Percentiles rank a stretch among this genome's conserved stretches.
phyloP scores from a whole-genome alignment of 352 stramenopile species.

The Pythium biforme region DNA sequence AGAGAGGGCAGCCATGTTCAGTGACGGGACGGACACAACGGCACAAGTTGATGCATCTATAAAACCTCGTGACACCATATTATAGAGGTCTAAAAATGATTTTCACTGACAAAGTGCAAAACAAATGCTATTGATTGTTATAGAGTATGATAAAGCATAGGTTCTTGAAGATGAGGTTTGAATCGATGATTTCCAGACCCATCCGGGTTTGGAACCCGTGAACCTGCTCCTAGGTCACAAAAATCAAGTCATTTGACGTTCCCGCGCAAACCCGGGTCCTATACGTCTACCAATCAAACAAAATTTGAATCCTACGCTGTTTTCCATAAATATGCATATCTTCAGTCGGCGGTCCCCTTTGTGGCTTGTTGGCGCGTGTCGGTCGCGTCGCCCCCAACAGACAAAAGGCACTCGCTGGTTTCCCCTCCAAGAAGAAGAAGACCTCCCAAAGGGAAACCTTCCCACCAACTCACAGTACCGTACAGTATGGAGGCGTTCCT shows the following conservation, averaged over 20 bases:
- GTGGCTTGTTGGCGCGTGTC: not conserved
- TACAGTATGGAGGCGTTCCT: slow-evolving; percentile 30
- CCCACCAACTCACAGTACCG: too few relatives aligned
- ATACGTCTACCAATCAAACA: not conserved
- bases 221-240: not conserved
- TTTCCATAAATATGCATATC: slow-evolving; percentile 13
- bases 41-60: not conserved
- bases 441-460: not conserved
- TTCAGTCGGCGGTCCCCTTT: not conserved
- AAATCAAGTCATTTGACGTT: not conserved
- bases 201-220: not conserved
- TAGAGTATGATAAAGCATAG: not conserved
- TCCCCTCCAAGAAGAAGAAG: not conserved
- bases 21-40: slow-evolving; percentile 3
- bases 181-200: not conserved
- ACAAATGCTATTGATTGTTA: not conserved
- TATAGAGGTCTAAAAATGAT: not conserved
- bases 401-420: too few relatives aligned
- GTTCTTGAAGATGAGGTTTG: not conserved
- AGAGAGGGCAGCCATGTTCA: slow-evolving; percentile 26
- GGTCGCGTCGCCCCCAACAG: too few relatives aligned
- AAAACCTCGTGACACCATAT: slow-evolving; percentile 19
- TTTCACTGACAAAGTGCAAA: not conserved
- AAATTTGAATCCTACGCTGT: slow-evolving; percentile 13
- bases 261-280: slow-evolving; percentile 2